Evolutionary conservation across 2,329 filamentous ascomycete species (phyloP).

Genomic region (Corinectria fuckeliana): DNA sequence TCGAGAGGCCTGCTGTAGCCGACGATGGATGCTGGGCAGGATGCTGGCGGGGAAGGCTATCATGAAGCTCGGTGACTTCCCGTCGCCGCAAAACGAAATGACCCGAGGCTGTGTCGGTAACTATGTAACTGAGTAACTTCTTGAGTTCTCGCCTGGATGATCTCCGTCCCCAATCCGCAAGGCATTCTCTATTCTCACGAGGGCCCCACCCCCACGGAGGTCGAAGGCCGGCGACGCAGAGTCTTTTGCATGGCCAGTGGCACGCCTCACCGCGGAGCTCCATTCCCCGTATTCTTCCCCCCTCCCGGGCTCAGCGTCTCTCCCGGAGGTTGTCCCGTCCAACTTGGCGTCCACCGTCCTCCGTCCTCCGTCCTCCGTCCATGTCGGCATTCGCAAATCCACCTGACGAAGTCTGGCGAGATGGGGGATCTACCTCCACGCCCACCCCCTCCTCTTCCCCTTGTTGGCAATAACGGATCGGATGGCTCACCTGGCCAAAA

Average conservation of each 20-base stretch:
- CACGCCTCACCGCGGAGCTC: not conserved
- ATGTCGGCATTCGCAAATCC: not conserved
- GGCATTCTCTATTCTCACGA: constrained; percentile 30
- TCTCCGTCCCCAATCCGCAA: constrained; percentile 22
- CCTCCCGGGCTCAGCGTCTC: not conserved
- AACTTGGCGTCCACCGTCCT: no score
- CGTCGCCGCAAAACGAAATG: constrained; percentile 17
- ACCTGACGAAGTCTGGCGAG: no score
- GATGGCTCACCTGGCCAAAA: constrained; percentile 20
- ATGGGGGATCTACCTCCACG: constrained; percentile 9
- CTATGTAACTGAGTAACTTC: no score
- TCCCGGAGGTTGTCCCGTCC: no score
- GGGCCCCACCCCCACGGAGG: constrained; percentile 38
- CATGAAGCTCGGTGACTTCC: constrained; percentile 25
- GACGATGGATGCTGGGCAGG: not conserved
- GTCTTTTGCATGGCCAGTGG: constrained; percentile 3
- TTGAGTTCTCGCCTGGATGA: constrained; percentile 2
- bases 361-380: constrained; percentile 5
- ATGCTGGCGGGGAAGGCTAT: constrained; percentile 2
- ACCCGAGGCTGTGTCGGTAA: constrained; percentile 21
- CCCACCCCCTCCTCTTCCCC: constrained; percentile 16
- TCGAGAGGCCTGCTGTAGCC: constrained; percentile 3
- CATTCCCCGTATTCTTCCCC: not conserved
- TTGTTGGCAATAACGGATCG: constrained; percentile 1
- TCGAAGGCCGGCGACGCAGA: constrained; percentile 32